Evolutionary conservation across 768 basidiomycete genomes (phyloP), one percentile per base, ranked within the genome.

Genomic region (Tylopilus rubrobrunneus): DNA sequence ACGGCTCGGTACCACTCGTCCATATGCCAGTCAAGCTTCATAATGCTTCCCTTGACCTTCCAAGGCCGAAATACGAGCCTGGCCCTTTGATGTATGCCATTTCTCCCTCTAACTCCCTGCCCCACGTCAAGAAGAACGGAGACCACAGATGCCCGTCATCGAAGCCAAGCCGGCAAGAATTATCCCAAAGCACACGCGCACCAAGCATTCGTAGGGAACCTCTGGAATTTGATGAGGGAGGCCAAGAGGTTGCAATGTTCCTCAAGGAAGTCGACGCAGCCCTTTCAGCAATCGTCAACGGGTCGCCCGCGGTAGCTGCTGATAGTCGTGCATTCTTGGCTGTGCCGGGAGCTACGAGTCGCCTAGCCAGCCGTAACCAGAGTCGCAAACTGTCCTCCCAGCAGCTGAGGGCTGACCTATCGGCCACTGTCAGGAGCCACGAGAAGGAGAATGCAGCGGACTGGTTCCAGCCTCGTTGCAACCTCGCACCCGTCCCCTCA

Each of bases 391-490:
- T 67, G 25, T 67, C 67, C n/a, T 65, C 62, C 27, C 67, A 69
- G 37, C 67, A 67, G 0, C 44, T 67, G 44, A 67, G 67, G 34
- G 65, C 67, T 46, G 67, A 67, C 43, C 56, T 69, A 40, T 65
- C 65, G 3, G 67, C 67, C 45, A 63, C 66, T 19, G 19, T 68
- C 14, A 57, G 65, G 28, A 56, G 56, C 53, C 62, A 61, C 55
- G 67, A 67, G 37, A 68, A 59, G 48, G 66, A 64, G 33, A 41
- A 50, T 49, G 49, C 67, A 27, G 47, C 65, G 67, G 27, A 56
- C 66, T 43, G 62, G 62, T 12, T 67, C 64, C 49, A 67, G 67
- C 65, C 65, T 67, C 62, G 62, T 69, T 67, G 62, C 67, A 29
- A 61, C 62, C 53, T 57, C 65, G n/a, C 62, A 64, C 49, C 28